Conservation (phyloP, 768 basidiomycete species). For the Trametes coccinea region DNA sequence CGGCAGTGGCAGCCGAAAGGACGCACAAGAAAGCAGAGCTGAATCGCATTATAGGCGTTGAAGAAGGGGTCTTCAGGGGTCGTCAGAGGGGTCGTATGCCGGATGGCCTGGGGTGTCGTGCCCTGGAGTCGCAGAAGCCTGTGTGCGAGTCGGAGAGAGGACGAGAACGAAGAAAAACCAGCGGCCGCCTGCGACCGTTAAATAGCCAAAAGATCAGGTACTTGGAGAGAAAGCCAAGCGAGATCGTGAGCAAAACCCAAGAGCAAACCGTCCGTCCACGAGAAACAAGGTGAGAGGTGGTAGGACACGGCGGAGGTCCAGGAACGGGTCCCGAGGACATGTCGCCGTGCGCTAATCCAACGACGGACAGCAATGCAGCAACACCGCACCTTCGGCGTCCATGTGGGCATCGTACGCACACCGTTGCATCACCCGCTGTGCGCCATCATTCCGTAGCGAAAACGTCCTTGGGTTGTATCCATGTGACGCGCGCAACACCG, state of each 20-base stretch:
- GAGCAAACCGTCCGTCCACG: constrained; percentile 1
- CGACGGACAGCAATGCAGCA: not conserved
- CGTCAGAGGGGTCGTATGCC: not conserved
- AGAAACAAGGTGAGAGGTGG: not conserved
- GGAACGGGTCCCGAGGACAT: constrained; percentile 11
- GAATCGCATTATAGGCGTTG: constrained; percentile 7
- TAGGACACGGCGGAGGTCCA: constrained; percentile 6
- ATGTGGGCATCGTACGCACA: not conserved
- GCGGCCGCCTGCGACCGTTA: constrained; percentile 17
- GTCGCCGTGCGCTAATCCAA: not conserved
- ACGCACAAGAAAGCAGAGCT: not conserved
- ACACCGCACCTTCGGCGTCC: not conserved
- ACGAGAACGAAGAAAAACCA: not conserved
- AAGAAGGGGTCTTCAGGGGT: not conserved
- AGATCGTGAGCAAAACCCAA: not conserved
- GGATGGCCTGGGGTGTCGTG: not conserved
- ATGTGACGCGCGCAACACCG: not conserved
- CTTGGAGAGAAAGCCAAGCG: not conserved
- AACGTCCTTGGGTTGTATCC: not conserved
- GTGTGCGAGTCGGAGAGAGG: constrained; percentile 1
- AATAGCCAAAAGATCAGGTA: not conserved
- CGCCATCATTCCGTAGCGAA: not conserved
- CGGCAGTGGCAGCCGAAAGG: not conserved
- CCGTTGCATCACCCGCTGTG: constrained; percentile 10
- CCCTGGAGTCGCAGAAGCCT: not conserved